Base-by-base conservation (phyloP, 2,329 filamentous ascomycete species). In the Cladosporium halotolerans region DNA sequence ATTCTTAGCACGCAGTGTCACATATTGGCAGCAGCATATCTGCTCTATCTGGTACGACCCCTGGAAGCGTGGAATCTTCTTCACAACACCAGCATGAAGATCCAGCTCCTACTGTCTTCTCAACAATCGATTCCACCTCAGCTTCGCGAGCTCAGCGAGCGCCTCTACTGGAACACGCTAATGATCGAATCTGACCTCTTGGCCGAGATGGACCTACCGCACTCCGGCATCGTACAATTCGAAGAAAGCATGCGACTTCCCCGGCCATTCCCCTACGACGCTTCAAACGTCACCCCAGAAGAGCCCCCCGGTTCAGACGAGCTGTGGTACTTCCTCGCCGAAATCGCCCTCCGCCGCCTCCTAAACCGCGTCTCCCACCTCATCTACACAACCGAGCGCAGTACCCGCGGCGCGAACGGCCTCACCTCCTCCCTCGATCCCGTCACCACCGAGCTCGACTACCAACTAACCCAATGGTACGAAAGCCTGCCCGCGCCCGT, bases 391-490 rank as follows among this genome's bases (percentile, higher is more conserved):
- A 40, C 55, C 60, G 90, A 90, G 67, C 79, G 86, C 55, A 51
- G 47, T 14, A 51, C 47, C 4, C 47, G 47, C 32, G 47, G 47
- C 47, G 86, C 89, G 62, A 89, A 84, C 72, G 85, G 89, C 66
- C 81, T 89, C 13, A 85, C 86, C 10, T 82, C 83, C 11, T 85
- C 84, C 59, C 76, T 92, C 34, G 87, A 88, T 56, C 88, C 87
- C 1, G 81, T 93, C 9, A 87, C 89, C 19, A 82, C 84, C 10
- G 88, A 92, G 67, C 78, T 93, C 36, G 88, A 92, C 67, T 90
- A 84, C 65, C 88, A 93, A 69, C 73, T 93, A 46, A 85, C 83
- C 4, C 88, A 92, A 66, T 93, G 88, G 88, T 91, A 92, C 65
- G 87, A 90, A 62, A 86, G 81, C 59, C 75, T 93, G 41, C 88